Evolutionary conservation across 352 stramenopile species (phyloP).

Genomic region (Phytophthora pini): DNA sequence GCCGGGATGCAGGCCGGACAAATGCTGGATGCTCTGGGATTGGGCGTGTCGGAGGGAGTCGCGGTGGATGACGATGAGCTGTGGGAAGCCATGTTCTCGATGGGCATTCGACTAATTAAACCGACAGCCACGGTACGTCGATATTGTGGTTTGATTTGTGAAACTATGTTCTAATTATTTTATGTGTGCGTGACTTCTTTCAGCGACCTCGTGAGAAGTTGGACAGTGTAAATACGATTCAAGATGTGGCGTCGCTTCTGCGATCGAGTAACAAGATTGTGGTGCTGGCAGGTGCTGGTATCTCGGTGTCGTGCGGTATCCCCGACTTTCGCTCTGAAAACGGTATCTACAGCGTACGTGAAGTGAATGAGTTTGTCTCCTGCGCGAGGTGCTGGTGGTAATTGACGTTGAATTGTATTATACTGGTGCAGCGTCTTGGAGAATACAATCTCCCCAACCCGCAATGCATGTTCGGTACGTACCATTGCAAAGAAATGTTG

Average conservation of each 20-base stretch:
- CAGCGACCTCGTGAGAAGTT: conserved; percentile 55
- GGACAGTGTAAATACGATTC: conserved; percentile 62
- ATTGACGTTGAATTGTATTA: conserved; percentile 6
- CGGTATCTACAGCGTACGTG: conserved; percentile 90
- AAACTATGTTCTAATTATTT: conserved; percentile 3
- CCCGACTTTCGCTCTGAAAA: conserved; percentile 98
- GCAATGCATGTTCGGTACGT: conserved; percentile 88
- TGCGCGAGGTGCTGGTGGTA: background rate
- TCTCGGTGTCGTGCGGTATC: conserved; percentile 97
- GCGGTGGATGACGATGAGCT: conserved; percentile 84
- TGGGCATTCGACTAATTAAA: conserved; percentile 84
- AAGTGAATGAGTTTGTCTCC: background rate
- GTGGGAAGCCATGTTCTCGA: conserved; percentile 87
- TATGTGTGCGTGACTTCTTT: background rate
- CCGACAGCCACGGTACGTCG: conserved; percentile 58
- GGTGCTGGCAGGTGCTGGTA: conserved; percentile 94
- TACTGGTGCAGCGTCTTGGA: conserved; percentile 53
- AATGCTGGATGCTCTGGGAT: conserved; percentile 80
- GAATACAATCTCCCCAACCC: conserved; percentile 88
- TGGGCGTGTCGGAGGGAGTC: conserved; percentile 80
- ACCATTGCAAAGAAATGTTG: background rate
- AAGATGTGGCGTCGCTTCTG: conserved; percentile 82
- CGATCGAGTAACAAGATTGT: conserved; percentile 89
- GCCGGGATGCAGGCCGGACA: conserved; percentile 64
- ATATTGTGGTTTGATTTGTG: background rate